A percentile compares a stretch with the other conserved stretches of the same genome.
phyloP scores from a whole-genome alignment of 2,329 filamentous ascomycete genomes.

The Harringtonia lauricola region DNA sequence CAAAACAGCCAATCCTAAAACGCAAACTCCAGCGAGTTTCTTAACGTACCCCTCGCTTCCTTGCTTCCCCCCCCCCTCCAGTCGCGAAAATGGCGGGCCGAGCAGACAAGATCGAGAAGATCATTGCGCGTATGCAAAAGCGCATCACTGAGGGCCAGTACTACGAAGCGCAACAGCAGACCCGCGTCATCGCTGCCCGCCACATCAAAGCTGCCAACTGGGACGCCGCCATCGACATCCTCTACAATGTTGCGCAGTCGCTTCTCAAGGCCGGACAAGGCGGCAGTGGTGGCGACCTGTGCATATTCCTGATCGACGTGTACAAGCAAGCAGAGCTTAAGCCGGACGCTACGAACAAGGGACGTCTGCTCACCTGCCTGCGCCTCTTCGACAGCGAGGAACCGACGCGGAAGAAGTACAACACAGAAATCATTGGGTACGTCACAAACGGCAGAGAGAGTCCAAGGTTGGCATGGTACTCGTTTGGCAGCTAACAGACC shows the following conservation, averaged over 20 bases:
- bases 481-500: slow-evolving; percentile 2
- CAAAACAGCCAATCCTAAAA: neutral
- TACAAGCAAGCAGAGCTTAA: slow-evolving; percentile 78
- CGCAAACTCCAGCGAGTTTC: no score
- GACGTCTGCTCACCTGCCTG: slow-evolving; percentile 65
- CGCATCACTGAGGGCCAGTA: slow-evolving; percentile 57
- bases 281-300: slow-evolving; percentile 83
- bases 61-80: neutral
- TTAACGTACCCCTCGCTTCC: neutral
- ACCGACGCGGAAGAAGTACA: slow-evolving; percentile 86
- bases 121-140: slow-evolving; percentile 56
- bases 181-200: slow-evolving; percentile 85
- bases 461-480: neutral
- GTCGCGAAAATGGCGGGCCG: slow-evolving; percentile 18
- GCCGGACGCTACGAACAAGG: slow-evolving; percentile 64
- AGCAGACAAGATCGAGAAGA: slow-evolving; percentile 40
- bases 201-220: slow-evolving; percentile 86
- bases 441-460: slow-evolving; percentile 18
- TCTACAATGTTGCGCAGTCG: slow-evolving; percentile 73
- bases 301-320: slow-evolving; percentile 78
- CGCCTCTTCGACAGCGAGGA: slow-evolving; percentile 72
- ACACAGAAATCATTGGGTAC: slow-evolving; percentile 70
- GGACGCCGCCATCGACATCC: slow-evolving; percentile 73
- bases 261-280: slow-evolving; percentile 88
- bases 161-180: slow-evolving; percentile 98